Conservation (phyloP, 108 stramenopile species). For the Fistulifera pelliculosa region DNA sequence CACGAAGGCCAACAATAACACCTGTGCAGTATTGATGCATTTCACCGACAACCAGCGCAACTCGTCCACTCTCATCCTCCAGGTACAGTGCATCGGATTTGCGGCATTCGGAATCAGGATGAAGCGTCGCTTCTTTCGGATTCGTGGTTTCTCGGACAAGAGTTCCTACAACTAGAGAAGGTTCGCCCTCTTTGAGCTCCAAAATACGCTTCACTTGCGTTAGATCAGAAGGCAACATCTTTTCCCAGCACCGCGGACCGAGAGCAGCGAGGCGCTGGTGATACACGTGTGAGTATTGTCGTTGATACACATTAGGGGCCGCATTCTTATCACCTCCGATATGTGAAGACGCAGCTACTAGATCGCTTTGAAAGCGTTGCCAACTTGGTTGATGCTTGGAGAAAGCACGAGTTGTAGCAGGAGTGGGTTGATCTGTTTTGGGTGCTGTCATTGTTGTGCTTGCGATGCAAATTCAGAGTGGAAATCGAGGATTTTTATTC, state of each 20-base stretch:
- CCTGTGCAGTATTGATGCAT: slow-evolving; percentile 53
- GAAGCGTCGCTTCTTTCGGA: slow-evolving; percentile 13
- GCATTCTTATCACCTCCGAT: slow-evolving; percentile 8
- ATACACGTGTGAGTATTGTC: slow-evolving; percentile 83
- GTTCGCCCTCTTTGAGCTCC: slow-evolving; percentile 56
- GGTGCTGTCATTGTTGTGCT: slow-evolving; percentile 14
- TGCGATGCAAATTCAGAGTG: too few species aligned
- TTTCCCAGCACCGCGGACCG: slow-evolving; percentile 39
- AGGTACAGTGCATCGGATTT: slow-evolving; percentile 53
- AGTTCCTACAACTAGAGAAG: slow-evolving; percentile 62
- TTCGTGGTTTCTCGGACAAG: slow-evolving; percentile 39
- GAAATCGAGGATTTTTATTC: too few species aligned
- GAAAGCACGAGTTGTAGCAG: slow-evolving; percentile 20
- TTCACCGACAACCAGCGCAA: slow-evolving; percentile 11
- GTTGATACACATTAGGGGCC: slow-evolving; percentile 47
- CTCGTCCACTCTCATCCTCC: slow-evolving; percentile 82
- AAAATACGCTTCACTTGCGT: slow-evolving; percentile 49
- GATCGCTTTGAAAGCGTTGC: slow-evolving; percentile 43
- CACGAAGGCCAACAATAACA: slow-evolving; percentile 57
- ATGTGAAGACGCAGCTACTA: slow-evolving; percentile 4
- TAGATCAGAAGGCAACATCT: background rate
- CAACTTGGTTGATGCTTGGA: slow-evolving; percentile 28
- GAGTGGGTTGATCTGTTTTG: background rate
- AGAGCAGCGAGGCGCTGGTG: slow-evolving; percentile 49
- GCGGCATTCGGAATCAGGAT: slow-evolving; percentile 26